phyloP scores from a whole-genome alignment of 768 basidiomycete species.

The Cytidiella melzeri region DNA sequence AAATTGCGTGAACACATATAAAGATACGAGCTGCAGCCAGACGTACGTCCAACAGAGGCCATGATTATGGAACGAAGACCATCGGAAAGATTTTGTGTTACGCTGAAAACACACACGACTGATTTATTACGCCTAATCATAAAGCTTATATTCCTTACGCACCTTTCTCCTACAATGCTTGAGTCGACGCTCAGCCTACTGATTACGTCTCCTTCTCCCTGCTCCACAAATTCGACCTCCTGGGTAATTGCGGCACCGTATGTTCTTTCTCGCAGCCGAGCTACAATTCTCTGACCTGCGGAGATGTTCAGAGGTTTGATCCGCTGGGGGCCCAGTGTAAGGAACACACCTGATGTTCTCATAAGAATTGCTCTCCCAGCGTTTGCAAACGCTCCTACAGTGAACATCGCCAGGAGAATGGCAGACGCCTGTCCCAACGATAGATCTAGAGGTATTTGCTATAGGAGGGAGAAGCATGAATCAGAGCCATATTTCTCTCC shows the following conservation, averaged over 20 bases:
- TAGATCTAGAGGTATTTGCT: slow-evolving; percentile 79
- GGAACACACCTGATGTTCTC: slow-evolving; percentile 70
- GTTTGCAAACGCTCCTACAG: slow-evolving; percentile 82
- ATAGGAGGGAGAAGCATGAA: not conserved
- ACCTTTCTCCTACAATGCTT: slow-evolving; percentile 92
- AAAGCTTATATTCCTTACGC: too few relatives aligned
- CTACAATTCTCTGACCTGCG: slow-evolving; percentile 82
- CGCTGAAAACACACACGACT: slow-evolving; percentile 37
- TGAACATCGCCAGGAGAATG: slow-evolving; percentile 69
- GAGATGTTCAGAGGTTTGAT: too few relatives aligned
- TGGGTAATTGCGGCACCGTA: slow-evolving; percentile 81
- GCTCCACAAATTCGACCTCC: slow-evolving; percentile 91
- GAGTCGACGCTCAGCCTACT: slow-evolving; percentile 89
- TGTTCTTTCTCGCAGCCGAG: slow-evolving; percentile 73
- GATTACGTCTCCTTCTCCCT: slow-evolving; percentile 88
- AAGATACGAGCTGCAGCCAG: not conserved
- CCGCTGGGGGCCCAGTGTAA: too few relatives aligned
- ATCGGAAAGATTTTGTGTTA: slow-evolving; percentile 77
- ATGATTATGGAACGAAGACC: slow-evolving; percentile 82
- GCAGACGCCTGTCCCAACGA: slow-evolving; percentile 77
- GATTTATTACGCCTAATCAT: too few relatives aligned
- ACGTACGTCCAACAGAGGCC: slow-evolving; percentile 87
- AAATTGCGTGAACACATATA: not conserved
- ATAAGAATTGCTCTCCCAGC: slow-evolving; percentile 79
- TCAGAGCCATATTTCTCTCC: not conserved